Base-by-base conservation (phyloP, 139 green algal species). In the Mychonastes homosphaera region DNA sequence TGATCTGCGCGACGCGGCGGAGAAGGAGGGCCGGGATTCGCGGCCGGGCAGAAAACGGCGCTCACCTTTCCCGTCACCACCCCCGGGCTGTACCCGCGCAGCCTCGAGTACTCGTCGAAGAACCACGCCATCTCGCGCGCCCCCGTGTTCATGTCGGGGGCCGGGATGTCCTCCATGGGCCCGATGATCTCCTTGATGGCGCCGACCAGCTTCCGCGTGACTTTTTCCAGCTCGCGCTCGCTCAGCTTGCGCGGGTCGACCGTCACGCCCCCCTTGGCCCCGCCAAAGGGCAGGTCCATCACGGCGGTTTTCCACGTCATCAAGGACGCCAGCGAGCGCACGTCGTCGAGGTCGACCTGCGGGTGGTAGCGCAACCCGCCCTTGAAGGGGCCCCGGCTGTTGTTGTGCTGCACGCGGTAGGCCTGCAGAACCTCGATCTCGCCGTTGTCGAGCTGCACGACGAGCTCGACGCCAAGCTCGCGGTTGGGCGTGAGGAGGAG, bases 341-440 rank as follows among this genome's bases (percentile, higher is more conserved):
- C 68, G 30, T 77, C 72, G 29, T 82, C 79, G 26, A 93, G 56
- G 72, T 83, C 71, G 0, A 87, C 84, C 3, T 77, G 43, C 3
- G 77, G 81, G 48, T 89, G 78, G 59, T 77, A 88, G 5, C 85
- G 68, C 48, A 93, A 58, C 21, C 87, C 86, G 19, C 86, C 87
- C 65, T 92, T 94, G 70, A 86, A 95, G 1, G 87, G 87, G 0
- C 87, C 87, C 26, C 87, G 65, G 35, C 62, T 73, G 80, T 94
- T 88, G 72, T 95, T 85, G 65, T 95, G 87, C 77, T 95, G 85
- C 51, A 95, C 87, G 4, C 86, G 73, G 56, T 87, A 91, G 0
- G 84, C 86, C 7, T 76, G 69, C 38, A 16, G 19, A n/a, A 81
- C 69, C 58, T 76, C 65, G 48, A 90, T 83, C 55, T 87, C 75